Base-by-base conservation (phyloP, 192 early-diverging fungal species). In the Geranomyces variabilis region DNA sequence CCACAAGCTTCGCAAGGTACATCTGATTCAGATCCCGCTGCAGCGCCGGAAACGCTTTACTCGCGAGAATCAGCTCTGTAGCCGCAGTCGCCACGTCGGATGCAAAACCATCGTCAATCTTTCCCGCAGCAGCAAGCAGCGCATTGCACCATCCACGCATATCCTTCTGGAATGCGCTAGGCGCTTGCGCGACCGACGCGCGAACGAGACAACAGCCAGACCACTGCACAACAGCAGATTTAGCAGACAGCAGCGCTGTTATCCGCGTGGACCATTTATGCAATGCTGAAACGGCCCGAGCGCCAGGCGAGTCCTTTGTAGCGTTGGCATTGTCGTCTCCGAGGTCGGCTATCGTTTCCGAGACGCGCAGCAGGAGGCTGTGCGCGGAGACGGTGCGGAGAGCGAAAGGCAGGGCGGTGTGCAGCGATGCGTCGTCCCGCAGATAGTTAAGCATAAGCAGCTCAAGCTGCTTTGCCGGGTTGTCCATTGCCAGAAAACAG, bases 1-100 rank as follows among this genome's bases (percentile, higher is more conserved):
- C 43, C 31, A 70, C 55, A 15, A 28, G 14, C 31, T 70, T 70
- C 4, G 68, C 68, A n/a, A 70, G 68, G 26, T 57, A 70, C 68
- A 60, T 41, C 34, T 70, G 68, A 45, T 57, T 70, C 30, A 70
- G 31, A 61, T 70, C 68, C 21, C 68, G 22, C n/a, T 70, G 68
- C 4, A 70, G 56, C 6, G 34, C 45, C 56, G 68, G 68, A 31
- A 43, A 70, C 34, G 34, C 58, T 33, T 70, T 70, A 1, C 56
- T 31, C 2, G 15, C 30, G 15, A 60, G 19, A 8, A 70, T 19
- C 51, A 70, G 9, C 43, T 17, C 17, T 26, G 36, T 45, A 14
- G 43, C 19, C 8, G 56, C 44, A 1, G 10, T 33, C 17, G 59
- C 15, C 5, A 60, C 19, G 41, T 70, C 68, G 29, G 7, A 14